Conservation (phyloP, 1,284 basidiomycete species). For the Gymnopus androsaceus region DNA sequence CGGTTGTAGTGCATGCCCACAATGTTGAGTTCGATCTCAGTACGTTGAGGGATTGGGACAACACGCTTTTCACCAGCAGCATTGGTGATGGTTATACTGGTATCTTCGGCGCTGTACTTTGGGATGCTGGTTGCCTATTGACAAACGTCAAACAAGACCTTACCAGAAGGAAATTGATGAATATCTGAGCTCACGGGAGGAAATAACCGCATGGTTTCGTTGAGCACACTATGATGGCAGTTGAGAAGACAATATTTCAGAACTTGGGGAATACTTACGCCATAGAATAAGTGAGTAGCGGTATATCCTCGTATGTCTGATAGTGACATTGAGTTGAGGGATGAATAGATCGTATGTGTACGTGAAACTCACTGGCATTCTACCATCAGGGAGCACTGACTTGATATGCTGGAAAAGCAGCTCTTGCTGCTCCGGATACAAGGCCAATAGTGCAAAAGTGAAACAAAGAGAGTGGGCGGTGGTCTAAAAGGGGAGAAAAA, state of each 20-base stretch:
- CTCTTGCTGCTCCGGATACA: constrained; percentile 52
- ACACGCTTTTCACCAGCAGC: constrained; percentile 35
- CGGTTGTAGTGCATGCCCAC: constrained; percentile 47
- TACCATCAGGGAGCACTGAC: constrained; percentile 41
- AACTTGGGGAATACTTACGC: background rate
- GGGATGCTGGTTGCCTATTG: constrained; percentile 45
- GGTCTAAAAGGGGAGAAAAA: constrained; percentile 26
- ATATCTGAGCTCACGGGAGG: constrained; percentile 45
- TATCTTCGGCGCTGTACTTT: constrained; percentile 51
- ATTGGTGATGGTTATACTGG: constrained; percentile 39
- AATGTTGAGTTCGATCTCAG: constrained; percentile 40
- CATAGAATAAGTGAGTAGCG: constrained; percentile 36
- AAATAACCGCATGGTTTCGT: constrained; percentile 63
- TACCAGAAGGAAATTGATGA: background rate
- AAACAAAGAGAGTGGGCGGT: constrained; percentile 27
- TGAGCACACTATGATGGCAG: constrained; percentile 43
- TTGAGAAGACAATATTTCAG: too few relatives aligned
- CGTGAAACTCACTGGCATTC: constrained; percentile 47
- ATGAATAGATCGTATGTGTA: background rate
- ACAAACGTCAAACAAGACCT: too few relatives aligned
- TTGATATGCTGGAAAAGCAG: constrained; percentile 45
- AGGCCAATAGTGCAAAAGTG: constrained; percentile 16
- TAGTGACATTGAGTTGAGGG: too few relatives aligned
- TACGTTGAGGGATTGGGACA: constrained; percentile 48
- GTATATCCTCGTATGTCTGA: constrained; percentile 58